Evolutionary conservation across 805 yeast genomes (phyloP).

Genomic region (Danielia oregonensis): DNA sequence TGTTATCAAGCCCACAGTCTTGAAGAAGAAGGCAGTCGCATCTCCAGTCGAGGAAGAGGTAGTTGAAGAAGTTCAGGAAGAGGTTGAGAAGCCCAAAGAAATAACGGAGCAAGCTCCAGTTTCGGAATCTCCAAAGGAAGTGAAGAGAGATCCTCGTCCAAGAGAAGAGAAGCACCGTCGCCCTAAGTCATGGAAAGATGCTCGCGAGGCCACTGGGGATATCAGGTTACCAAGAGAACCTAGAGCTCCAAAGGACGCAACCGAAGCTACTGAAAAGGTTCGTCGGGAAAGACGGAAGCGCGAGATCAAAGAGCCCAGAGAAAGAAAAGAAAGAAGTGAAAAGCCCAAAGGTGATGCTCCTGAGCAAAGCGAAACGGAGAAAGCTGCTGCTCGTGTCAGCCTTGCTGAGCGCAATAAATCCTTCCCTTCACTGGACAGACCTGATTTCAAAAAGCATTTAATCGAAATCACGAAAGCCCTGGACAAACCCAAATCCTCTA

Average conservation of each 20-base stretch:
- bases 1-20: slow-evolving; percentile 31
- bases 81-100: not conserved
- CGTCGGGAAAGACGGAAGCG: no score
- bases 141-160: not conserved
- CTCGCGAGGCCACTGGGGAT: not conserved
- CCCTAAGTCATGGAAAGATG: not conserved
- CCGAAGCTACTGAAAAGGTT: not conserved
- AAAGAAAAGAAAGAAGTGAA: not conserved
- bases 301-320: no score
- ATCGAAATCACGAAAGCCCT: slow-evolving; percentile 19
- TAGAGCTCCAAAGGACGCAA: not conserved
- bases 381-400: not conserved
- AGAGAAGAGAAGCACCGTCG: not conserved
- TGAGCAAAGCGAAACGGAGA: not conserved
- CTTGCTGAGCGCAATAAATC: slow-evolving; percentile 2
- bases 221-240: not conserved
- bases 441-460: slow-evolving; percentile 31
- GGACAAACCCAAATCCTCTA: no score
- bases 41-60: not conserved
- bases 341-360: not conserved
- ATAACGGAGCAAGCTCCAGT: no score
- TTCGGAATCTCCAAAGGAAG: not conserved
- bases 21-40: slow-evolving; percentile 29
- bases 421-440: slow-evolving; percentile 17
- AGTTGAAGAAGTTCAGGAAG: not conserved